Conservation (phyloP, 768 basidiomycete species). For the Clathrus columnatus region DNA sequence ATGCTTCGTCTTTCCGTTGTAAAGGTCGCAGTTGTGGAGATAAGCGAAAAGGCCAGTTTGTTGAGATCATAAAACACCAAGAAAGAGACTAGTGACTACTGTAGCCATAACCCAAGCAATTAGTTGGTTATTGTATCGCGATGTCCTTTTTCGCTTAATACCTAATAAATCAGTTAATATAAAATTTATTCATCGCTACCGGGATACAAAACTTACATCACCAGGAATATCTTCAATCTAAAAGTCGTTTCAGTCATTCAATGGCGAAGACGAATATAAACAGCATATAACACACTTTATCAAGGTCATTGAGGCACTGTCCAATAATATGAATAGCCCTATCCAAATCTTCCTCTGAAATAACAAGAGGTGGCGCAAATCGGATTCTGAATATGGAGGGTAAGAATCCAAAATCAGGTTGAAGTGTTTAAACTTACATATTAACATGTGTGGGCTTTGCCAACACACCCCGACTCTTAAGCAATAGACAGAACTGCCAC, state of each 20-base stretch:
- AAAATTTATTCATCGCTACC: not conserved
- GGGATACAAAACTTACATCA: slow-evolving; percentile 21
- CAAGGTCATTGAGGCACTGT: slow-evolving; percentile 71
- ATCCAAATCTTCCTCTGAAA: slow-evolving; percentile 76
- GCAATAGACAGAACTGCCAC: slow-evolving; percentile 90
- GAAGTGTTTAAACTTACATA: slow-evolving; percentile 48
- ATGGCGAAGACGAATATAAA: not conserved
- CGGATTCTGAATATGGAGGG: slow-evolving; percentile 55
- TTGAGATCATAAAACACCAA: too few relatives aligned
- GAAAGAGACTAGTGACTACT: too few relatives aligned
- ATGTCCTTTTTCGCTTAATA: slow-evolving; percentile 52
- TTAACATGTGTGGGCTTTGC: slow-evolving; percentile 96
- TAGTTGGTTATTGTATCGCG: slow-evolving; percentile 28
- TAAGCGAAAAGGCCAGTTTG: too few relatives aligned
- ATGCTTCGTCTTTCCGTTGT: too few relatives aligned
- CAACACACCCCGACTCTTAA: slow-evolving; percentile 86
- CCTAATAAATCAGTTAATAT: slow-evolving; percentile 12
- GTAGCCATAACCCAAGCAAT: too few relatives aligned
- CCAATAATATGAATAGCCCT: slow-evolving; percentile 70
- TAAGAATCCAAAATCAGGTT: not conserved
- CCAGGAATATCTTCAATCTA: slow-evolving; percentile 58
- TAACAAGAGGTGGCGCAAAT: slow-evolving; percentile 93
- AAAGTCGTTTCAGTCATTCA: not conserved
- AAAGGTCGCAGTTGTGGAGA: too few relatives aligned
- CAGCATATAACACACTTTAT: slow-evolving; percentile 42